These are phyloP conservation scores for Triadica sebifera DNA, from an alignment of 345 rosid species.

Conservation along the genomic window DNA sequence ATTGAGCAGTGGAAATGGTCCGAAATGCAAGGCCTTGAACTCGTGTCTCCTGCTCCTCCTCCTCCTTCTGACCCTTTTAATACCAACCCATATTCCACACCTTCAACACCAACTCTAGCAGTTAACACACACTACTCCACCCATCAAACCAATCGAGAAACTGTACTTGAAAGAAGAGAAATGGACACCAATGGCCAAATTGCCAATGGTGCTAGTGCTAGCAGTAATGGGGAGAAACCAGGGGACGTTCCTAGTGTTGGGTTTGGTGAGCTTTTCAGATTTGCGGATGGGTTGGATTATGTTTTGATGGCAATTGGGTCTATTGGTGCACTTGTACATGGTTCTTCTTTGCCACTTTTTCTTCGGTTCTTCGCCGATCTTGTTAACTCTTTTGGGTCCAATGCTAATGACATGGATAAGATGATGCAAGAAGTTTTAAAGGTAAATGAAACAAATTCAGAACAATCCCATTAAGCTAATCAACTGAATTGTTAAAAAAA, in stretches of 20 bases:
- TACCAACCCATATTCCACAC: slow-evolving; percentile 20
- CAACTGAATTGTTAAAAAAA: neutral
- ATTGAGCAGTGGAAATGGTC: slow-evolving; percentile 95
- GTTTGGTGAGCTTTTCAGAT: slow-evolving; percentile 85
- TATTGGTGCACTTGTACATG: slow-evolving; percentile 88
- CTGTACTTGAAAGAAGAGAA: slow-evolving; percentile 26
- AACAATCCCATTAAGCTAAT: neutral
- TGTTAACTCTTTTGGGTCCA: slow-evolving; percentile 95
- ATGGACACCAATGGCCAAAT: slow-evolving; percentile 44
- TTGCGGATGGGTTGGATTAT: slow-evolving; percentile 91
- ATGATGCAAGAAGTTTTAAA: slow-evolving; percentile 97
- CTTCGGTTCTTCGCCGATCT: slow-evolving; percentile 98
- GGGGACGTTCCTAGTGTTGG: slow-evolving; percentile 55
- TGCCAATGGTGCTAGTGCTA: slow-evolving; percentile 20
- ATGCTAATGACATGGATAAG: slow-evolving; percentile 82
- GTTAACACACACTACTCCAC: slow-evolving; percentile 9
- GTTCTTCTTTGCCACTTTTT: slow-evolving; percentile 88
- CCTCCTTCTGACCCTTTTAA: slow-evolving; percentile 27
- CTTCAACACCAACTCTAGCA: slow-evolving; percentile 22
- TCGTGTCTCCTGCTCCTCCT: slow-evolving; percentile 47
- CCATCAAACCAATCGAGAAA: slow-evolving; percentile 5
- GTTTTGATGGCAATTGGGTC: slow-evolving; percentile 96
- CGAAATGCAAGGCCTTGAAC: slow-evolving; percentile 98
- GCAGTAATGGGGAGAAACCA: slow-evolving; percentile 40
- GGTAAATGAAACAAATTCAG: slow-evolving; percentile 36